Evolutionary conservation across 2,329 filamentous ascomycete species (phyloP).

Genomic region (Beauveria medogensis): DNA sequence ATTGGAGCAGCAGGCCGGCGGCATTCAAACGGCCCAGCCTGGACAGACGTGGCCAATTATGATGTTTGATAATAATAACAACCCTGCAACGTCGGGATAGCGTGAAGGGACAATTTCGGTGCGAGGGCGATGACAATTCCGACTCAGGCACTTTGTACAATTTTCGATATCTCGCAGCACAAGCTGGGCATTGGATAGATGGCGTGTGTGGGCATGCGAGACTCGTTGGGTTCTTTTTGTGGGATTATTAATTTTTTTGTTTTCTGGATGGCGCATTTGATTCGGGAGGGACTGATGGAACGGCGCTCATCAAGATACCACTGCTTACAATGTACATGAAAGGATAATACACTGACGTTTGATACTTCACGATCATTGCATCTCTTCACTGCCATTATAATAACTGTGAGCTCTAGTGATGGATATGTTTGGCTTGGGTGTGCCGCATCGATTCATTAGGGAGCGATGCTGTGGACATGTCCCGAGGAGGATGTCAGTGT

Average conservation of each 20-base stretch:
- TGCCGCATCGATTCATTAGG: too few species aligned
- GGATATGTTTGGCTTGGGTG: neutral
- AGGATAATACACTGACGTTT: neutral
- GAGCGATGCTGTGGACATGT: too few species aligned
- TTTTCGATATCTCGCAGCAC: neutral
- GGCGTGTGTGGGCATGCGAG: neutral
- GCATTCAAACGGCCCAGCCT: neutral
- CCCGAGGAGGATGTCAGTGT: neutral
- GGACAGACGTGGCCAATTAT: slow-evolving; percentile 8
- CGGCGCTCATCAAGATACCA: neutral
- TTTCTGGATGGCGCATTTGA: neutral
- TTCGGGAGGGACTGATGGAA: neutral
- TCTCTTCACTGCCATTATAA: neutral
- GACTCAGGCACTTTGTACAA: neutral
- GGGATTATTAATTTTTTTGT: neutral
- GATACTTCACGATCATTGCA: neutral
- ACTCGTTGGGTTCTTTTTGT: neutral
- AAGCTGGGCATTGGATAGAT: neutral
- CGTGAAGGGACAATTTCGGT: too few species aligned
- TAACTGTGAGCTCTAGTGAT: neutral
- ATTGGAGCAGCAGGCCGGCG: neutral
- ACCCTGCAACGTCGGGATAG: slow-evolving; percentile 2
- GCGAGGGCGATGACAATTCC: neutral
- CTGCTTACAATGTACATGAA: neutral
- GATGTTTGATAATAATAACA: slow-evolving; percentile 9